Conservation (phyloP, 1,284 basidiomycete genomes). For the Fomitopsis betulina region DNA sequence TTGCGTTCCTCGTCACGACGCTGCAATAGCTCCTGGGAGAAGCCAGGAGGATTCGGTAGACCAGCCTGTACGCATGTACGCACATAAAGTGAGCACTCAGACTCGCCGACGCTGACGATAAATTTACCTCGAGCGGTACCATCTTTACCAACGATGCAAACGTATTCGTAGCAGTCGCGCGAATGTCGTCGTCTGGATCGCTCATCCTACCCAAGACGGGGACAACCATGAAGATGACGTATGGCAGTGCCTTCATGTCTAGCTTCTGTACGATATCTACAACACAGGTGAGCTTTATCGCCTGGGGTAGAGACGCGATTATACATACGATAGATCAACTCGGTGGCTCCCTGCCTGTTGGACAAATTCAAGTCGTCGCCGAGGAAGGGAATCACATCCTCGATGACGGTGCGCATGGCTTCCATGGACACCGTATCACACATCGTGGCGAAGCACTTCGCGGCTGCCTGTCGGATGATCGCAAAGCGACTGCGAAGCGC, state of each 20-base stretch:
- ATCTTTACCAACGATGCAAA: slow-evolving; percentile 99
- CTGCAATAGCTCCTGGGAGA: slow-evolving; percentile 86
- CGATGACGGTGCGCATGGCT: slow-evolving; percentile 87
- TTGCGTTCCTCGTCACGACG: slow-evolving; percentile 86
- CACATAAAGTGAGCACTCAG: neutral
- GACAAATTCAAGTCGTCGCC: slow-evolving; percentile 75
- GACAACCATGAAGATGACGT: slow-evolving; percentile 96
- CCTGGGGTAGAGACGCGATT: slow-evolving; percentile 7
- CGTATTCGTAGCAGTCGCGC: slow-evolving; percentile 91
- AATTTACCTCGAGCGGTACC: slow-evolving; percentile 88
- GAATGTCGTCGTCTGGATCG: slow-evolving; percentile 87
- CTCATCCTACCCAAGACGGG: slow-evolving; percentile 98
- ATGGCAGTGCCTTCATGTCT: slow-evolving; percentile 93
- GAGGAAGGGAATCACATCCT: slow-evolving; percentile 81
- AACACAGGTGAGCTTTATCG: neutral
- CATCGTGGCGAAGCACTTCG: slow-evolving; percentile 83
- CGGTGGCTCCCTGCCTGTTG: slow-evolving; percentile 88
- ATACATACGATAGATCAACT: slow-evolving; percentile 84
- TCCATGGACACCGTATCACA: slow-evolving; percentile 83
- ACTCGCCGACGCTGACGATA: neutral
- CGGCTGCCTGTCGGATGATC: slow-evolving; percentile 86
- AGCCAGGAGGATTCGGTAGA: slow-evolving; percentile 90
- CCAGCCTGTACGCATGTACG: slow-evolving; percentile 84
- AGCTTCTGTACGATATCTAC: slow-evolving; percentile 88
- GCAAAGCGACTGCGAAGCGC: slow-evolving; percentile 83